These are phyloP conservation scores for Lycium barbarum DNA, from an alignment of 257 asterid species.

Conservation along the genomic window DNA sequence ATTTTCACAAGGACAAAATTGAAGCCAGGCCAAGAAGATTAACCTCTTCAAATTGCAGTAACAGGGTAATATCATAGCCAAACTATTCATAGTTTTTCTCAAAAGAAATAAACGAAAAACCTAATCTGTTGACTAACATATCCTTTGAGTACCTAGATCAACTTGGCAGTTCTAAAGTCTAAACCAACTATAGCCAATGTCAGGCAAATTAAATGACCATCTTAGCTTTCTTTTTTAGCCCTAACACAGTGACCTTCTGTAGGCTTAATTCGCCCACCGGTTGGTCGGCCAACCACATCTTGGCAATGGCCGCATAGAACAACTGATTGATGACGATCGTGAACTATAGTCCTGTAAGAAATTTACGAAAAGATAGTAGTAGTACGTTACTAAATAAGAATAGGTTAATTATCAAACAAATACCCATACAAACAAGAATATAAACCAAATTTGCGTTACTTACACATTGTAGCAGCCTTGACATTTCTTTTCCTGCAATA, in stretches of 20 bases:
- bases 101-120: not conserved
- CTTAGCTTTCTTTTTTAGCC: not conserved
- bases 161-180: not conserved
- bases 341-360: not conserved
- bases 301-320: not conserved
- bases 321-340: not conserved
- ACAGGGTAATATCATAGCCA: not conserved
- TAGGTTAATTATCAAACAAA: not conserved
- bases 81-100: not conserved
- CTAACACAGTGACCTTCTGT: not conserved
- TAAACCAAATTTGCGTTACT: not conserved
- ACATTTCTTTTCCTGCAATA: not conserved
- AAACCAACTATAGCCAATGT: not conserved
- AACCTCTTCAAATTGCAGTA: not conserved
- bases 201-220: not conserved
- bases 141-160: not conserved
- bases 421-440: not conserved
- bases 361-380: not conserved
- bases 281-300: too few species aligned
- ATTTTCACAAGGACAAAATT: not conserved
- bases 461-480: not conserved
- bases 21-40: not conserved
- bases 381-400: not conserved
- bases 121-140: too few species aligned
- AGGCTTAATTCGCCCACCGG: too few species aligned